These are phyloP conservation scores for Schwanniomyces vanrijiae DNA, from an alignment of 805 yeast species.

Conservation along the genomic window DNA sequence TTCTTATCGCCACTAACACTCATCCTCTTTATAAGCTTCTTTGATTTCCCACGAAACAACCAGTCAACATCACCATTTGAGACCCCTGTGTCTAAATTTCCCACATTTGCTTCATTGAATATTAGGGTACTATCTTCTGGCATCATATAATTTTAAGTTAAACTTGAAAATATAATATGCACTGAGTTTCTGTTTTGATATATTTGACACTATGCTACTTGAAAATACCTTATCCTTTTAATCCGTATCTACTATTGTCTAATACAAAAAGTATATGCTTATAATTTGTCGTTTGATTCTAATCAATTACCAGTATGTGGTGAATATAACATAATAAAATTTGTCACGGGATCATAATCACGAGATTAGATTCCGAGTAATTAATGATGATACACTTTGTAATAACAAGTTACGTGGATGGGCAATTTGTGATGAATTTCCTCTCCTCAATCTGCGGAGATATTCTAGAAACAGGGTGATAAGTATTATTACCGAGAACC, in stretches of 20 bases:
- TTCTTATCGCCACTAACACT: conserved; percentile 10
- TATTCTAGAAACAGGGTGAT: background rate
- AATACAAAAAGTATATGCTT: too few relatives aligned
- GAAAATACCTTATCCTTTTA: background rate
- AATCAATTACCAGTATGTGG: too few relatives aligned
- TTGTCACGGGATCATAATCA: too few relatives aligned
- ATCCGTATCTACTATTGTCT: background rate
- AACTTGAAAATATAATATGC: too few relatives aligned
- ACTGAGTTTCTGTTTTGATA: background rate
- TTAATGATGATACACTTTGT: too few relatives aligned
- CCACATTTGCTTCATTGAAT: background rate
- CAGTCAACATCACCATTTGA: conserved; percentile 80
- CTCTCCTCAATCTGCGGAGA: too few relatives aligned
- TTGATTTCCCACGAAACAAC: conserved; percentile 78
- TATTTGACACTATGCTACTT: background rate
- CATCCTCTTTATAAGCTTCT: conserved; percentile 49
- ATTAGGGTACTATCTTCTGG: conserved; percentile 1
- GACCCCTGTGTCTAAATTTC: conserved; percentile 47
- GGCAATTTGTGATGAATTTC: too few relatives aligned
- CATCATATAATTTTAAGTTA: background rate
- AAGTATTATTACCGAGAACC: background rate
- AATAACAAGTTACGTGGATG: too few relatives aligned
- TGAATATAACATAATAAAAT: too few relatives aligned
- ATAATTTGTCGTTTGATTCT: too few relatives aligned
- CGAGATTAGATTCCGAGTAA: too few relatives aligned